Conservation (phyloP, 2,329 filamentous ascomycete genomes). For the Shiraia sp. region DNA sequence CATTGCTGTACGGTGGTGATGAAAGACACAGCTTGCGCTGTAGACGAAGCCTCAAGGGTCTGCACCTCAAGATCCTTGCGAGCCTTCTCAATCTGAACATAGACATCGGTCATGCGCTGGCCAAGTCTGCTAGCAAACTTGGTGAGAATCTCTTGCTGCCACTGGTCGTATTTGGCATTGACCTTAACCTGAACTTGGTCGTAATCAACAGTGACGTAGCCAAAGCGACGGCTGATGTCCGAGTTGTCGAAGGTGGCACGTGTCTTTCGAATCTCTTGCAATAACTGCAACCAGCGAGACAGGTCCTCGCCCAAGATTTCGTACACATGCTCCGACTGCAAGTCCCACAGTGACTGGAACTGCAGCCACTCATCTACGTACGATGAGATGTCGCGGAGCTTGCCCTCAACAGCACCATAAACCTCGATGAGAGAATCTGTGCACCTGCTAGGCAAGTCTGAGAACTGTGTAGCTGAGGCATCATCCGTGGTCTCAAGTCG, state of each 20-base stretch:
- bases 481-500: conserved; percentile 67
- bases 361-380: conserved; percentile 99
- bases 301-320: conserved; percentile 89
- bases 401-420: conserved; percentile 81
- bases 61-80: conserved; percentile 88
- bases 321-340: conserved; percentile 94
- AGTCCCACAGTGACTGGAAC: conserved; percentile 97
- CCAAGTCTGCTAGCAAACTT: conserved; percentile 92
- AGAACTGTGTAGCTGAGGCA: conserved; percentile 70
- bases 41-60: conserved; percentile 90
- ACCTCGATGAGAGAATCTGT: conserved; percentile 77
- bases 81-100: conserved; percentile 88
- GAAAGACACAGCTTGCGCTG: conserved; percentile 94
- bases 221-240: conserved; percentile 89
- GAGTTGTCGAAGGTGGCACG: conserved; percentile 96
- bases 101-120: conserved; percentile 87
- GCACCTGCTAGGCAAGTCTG: conserved; percentile 81
- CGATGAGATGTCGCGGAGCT: conserved; percentile 74
- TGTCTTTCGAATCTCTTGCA: conserved; percentile 97
- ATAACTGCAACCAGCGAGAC: conserved; percentile 87
- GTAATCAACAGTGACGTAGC: conserved; percentile 93
- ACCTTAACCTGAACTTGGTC: conserved; percentile 99
- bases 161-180: conserved; percentile 98
- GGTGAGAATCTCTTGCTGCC: conserved; percentile 95
- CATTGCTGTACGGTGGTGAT: conserved; percentile 98